A percentile compares a stretch with the other conserved stretches of the same genome.
These are phyloP conservation scores for Pseudogymnoascus sp. DNA, from an alignment of 2,329 filamentous ascomycete species.

Conservation along the genomic window DNA sequence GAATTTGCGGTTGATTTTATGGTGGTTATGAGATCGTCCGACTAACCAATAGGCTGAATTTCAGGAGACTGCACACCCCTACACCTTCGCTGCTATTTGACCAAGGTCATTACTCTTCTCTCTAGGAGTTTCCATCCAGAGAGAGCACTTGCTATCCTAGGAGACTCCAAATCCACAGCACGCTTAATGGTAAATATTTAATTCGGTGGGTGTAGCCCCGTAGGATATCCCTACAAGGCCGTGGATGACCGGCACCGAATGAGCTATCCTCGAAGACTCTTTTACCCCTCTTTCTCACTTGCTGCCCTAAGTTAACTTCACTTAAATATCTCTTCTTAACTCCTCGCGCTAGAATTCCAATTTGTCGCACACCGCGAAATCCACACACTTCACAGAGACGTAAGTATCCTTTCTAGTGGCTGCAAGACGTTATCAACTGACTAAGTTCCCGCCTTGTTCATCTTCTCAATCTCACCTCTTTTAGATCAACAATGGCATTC, in stretches of 20 bases:
- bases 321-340: not conserved
- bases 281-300: not conserved
- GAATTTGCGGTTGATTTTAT: not conserved
- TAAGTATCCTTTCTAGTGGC: not conserved
- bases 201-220: not conserved
- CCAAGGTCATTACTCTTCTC: not conserved
- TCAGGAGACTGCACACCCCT: not conserved
- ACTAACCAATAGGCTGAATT: not conserved
- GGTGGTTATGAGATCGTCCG: not conserved
- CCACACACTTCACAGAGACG: not conserved
- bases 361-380: not conserved
- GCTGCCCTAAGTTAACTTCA: not conserved
- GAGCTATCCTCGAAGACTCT: not conserved
- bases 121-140: not conserved
- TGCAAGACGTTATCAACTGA: not conserved
- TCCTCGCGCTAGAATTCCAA: not conserved
- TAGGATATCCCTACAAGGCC: not conserved
- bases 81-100: not conserved
- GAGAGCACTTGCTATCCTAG: not conserved
- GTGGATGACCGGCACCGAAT: not conserved
- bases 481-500: not conserved
- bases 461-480: not conserved
- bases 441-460: not conserved
- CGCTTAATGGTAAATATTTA: too few relatives aligned
- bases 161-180: not conserved